A percentile compares a stretch with the other conserved stretches of the same genome.
Evolutionary conservation across 768 basidiomycete species (phyloP).

Genomic region (Naematelia encephala): DNA sequence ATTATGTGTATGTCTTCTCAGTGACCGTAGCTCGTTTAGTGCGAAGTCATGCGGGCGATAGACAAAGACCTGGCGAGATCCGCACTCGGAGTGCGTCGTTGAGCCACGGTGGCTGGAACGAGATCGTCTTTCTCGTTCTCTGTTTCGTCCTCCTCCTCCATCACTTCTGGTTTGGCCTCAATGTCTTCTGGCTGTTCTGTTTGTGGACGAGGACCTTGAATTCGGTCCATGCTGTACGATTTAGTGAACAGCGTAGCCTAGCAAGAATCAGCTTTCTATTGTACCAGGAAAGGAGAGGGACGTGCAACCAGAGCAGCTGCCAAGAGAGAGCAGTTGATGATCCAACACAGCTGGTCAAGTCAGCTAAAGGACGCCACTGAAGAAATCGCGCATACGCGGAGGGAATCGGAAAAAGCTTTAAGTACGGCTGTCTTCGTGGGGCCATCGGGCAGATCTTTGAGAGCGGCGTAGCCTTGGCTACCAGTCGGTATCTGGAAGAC

Average conservation of each 20-base stretch:
- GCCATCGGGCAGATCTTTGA: conserved; percentile 17
- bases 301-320: conserved; percentile 14
- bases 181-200: neutral
- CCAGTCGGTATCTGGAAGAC: conserved; percentile 12
- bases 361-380: neutral
- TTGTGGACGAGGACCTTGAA: neutral
- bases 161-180: neutral
- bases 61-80: neutral
- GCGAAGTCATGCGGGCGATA: neutral
- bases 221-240: conserved; percentile 23
- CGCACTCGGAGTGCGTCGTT: neutral
- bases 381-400: neutral
- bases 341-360: conserved; percentile 29
- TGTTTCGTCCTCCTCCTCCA: neutral
- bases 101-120: neutral
- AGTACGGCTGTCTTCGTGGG: conserved; percentile 9
- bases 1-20: no score
- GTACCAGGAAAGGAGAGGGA: neutral
- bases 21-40: neutral
- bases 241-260: conserved; percentile 31
- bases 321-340: conserved; percentile 26
- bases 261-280: neutral
- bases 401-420: conserved; percentile 15
- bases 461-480: conserved; percentile 14
- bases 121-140: neutral